Base-by-base conservation (phyloP, 495 filamentous ascomycete species). In the Parachaetomium inaequale region DNA sequence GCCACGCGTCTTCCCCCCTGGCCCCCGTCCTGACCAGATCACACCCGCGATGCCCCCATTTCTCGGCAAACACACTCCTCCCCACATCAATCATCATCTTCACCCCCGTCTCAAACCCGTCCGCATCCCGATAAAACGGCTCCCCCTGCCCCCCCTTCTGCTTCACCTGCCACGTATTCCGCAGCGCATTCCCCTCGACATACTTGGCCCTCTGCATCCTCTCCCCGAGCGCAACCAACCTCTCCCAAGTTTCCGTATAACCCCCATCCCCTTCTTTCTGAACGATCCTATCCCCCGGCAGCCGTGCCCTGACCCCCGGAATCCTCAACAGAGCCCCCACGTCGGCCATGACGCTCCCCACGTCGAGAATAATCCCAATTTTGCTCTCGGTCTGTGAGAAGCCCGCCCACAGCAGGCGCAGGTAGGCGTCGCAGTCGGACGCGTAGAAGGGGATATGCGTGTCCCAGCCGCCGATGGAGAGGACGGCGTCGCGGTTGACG, bases 391-490 rank as follows among this genome's bases (percentile, higher is more conserved):
- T 70, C 52, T 81, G 79, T 66, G 73, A 76, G 66, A 78, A 84
- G 3, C 75, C 77, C 6, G 71, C 76, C 83, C 84, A 84, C 57
- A 75, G 75, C 7, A 85, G 66, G 3, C 84, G 79, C 14, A 78
- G 72, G 68, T 86, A 82, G 57, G 66, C 66, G 64, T 72, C 70
- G 59, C 70, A 72, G 60, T 87, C 82, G 19, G 81, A 77, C 40
- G 73, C 73, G 62, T 85, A 82, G 68, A 79, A 86, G 5, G 84
- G 84, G 43, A 87, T 85, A 34, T 82, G 72, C 0, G 81, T 81
- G 63, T 87, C 84, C 84, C 84, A 87, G 12, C 74, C 84, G 17
- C 84, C 85, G 42, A 82, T 72, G 12, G 76, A 74, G 49, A 80
- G 72, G 51, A 80, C 79, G 0, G 81, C 78, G 53, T 77, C 69